Base-by-base conservation (phyloP, 1,284 basidiomycete genomes). In the Cerioporus squamosus region DNA sequence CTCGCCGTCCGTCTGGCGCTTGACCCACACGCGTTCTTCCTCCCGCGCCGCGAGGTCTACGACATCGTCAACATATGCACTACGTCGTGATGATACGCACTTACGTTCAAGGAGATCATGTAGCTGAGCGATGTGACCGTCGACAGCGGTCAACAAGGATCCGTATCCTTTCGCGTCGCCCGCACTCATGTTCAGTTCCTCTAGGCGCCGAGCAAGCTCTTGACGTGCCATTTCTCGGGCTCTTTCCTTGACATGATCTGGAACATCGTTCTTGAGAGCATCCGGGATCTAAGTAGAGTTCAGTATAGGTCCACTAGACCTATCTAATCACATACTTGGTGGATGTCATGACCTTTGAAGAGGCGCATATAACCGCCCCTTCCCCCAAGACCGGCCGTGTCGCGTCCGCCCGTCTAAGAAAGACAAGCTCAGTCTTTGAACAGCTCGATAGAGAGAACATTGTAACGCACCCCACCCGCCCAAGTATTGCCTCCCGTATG, bases 11-110 rank as follows among this genome's bases (percentile, higher is more conserved):
- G 83, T 87, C 69, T 87, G 86, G 4, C 86, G 80, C 67, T 87
- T 88, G 18, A 88, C 75, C 86, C 85, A 88, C 3, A 88, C 79
- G 8, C 85, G 80, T 63, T 87, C 86, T 65, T 88, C 86, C 64
- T 88, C 86, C 58, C 82, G 86, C 0, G 85, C 84, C 10, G 84
- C 78, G 20, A 88, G 78, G 67, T 87, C 86, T 87, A 63, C 39
- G 10, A 40, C 36, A 38, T 44, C 8, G 17, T 53, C 42, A 53
- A 31, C 31, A 22, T 0, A 36, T 33, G 14, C 5, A 2, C 57
- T 44, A 54, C 10, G 15, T 26, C n/a, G 33, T 42, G 50, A 43
- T 24, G 31, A 17, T 0, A 65, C 81, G 56, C 53, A 87, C 85
- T 79, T 54, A 87, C 85, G 80, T 70, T 87, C 86, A 2, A 88